Base-by-base conservation (phyloP, 2,329 filamentous ascomycete species). In the Apiospora malaysiana region DNA sequence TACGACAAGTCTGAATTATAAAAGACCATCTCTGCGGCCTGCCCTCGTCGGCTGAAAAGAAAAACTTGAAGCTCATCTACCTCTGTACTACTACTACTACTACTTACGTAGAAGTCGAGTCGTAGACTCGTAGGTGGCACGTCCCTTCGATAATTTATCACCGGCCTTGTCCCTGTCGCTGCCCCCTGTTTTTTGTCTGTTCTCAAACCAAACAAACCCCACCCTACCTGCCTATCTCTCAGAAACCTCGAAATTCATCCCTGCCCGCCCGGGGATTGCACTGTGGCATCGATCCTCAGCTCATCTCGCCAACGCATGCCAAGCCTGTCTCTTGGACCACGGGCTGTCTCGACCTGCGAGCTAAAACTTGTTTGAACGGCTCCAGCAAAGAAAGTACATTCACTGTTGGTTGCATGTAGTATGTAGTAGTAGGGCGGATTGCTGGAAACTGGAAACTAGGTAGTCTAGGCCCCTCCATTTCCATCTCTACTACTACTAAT, bases 271-370 rank as follows among this genome's bases (percentile, higher is more conserved):
- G 43, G 66, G 66, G 66, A 40, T 47, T 25, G 40, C 69, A 70
- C 27, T 59, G 56, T 63, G 67, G 45, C 40, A 67, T 68, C 43
- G 67, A 66, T 32, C 72, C 68, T 70, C 70, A 59, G 70, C 67
- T 74, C 70, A 73, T 73, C 69, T 71, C 71, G 68, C 70, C 32
- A 73, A 70, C 42, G 63, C 66, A 47, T 59, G 70, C 72, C 69
- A 72, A 74, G 69, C 46, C 65, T 37, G 42, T 27, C 40, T 67
- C 65, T 43, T 67, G 21, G 43, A 46, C 43, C 42, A 14, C 23
- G 23, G 37, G 40, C 65, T 67, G 65, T 67, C 43, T 67, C 45
- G 46, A 37, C 27, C 32, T 8, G 14, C n/a, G 16, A 51, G 56
- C 18, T 21, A n/a, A n/a, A 63, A 37, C 45, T n/a, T 59, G 16